A percentile compares a stretch with the other conserved stretches of the same genome.
phyloP scores from a whole-genome alignment of 805 yeast genomes.

The Kodamaea fukazawae region DNA sequence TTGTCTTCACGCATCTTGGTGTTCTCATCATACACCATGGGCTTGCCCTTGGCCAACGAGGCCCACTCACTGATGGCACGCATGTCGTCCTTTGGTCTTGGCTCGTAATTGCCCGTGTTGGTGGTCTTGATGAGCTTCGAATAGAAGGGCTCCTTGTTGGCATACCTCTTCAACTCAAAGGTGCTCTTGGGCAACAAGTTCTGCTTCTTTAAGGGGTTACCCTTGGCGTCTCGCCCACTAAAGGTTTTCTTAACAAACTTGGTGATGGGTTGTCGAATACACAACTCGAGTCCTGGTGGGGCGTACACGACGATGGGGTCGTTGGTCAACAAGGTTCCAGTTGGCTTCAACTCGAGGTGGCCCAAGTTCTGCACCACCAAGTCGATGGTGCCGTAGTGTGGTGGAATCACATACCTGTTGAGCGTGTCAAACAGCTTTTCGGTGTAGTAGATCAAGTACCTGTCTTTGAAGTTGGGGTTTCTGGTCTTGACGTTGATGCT shows the following conservation, averaged over 20 bases:
- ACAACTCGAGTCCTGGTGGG: constrained; percentile 53
- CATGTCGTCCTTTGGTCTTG: constrained; percentile 5
- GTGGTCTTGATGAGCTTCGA: constrained; percentile 10
- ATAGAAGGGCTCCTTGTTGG: constrained; percentile 16
- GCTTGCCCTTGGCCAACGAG: constrained; percentile 1
- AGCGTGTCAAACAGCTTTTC: constrained; percentile 25
- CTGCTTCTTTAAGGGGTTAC: constrained; percentile 22
- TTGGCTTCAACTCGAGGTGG: constrained; percentile 56
- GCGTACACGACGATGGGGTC: constrained; percentile 43
- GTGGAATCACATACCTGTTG: constrained; percentile 53
- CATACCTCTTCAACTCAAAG: constrained; percentile 19
- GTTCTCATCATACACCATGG: constrained; percentile 1
- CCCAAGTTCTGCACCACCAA: constrained; percentile 66
- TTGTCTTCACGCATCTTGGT: constrained; percentile 4
- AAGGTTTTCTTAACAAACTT: constrained; percentile 36
- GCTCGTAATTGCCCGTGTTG: constrained; percentile 1
- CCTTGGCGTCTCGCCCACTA: constrained; percentile 27
- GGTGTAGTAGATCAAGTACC: constrained; percentile 19
- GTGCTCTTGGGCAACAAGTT: constrained; percentile 18
- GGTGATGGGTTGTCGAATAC: constrained; percentile 53
- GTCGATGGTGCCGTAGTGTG: constrained; percentile 68
- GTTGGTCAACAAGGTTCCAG: constrained; percentile 40
- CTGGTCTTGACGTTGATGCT: constrained; percentile 22
- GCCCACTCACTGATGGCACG: constrained; percentile 9
- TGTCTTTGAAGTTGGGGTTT: constrained; percentile 15